Percentiles rank a stretch among this genome's conserved stretches.
Conservation (phyloP, 78 protist species). For the Pigoraptor vietnamica region DNA sequence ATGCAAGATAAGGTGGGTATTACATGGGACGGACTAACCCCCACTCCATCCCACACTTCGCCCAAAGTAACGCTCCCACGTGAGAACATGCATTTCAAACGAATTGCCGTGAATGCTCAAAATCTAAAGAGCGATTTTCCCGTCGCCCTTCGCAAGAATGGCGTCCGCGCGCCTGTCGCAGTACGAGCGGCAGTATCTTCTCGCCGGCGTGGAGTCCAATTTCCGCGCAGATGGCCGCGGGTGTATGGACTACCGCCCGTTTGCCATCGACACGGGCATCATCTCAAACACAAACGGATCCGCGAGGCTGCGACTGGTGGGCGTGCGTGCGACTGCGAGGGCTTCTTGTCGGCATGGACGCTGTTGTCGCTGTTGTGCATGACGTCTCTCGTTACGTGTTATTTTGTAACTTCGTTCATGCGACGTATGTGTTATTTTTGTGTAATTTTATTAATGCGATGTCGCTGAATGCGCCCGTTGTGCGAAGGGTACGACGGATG, state of each 20-base stretch:
- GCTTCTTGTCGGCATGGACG: not conserved
- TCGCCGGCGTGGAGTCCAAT: not conserved
- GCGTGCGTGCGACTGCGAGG: not conserved
- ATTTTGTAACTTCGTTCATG: too few species aligned
- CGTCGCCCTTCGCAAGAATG: not conserved
- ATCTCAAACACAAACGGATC: not conserved
- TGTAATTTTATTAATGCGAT: too few species aligned
- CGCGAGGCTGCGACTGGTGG: not conserved
- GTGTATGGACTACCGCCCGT: not conserved
- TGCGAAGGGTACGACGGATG: not conserved
- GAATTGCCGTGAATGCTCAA: too few species aligned
- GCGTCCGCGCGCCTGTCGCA: not conserved
- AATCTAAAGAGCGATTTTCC: too few species aligned
- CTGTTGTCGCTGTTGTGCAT: too few species aligned
- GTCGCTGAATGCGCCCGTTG: not conserved
- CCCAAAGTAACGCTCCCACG: too few species aligned
- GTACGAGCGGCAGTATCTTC: not conserved
- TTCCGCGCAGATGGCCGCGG: not conserved
- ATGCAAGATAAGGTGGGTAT: too few species aligned
- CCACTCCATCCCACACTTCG: too few species aligned
- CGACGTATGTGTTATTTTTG: not conserved
- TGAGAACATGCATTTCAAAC: too few species aligned
- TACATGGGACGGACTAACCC: too few species aligned
- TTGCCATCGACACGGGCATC: not conserved
- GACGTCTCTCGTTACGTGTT: too few species aligned